Conservation (phyloP, 768 basidiomycete genomes). For the Mycena polygramma region DNA sequence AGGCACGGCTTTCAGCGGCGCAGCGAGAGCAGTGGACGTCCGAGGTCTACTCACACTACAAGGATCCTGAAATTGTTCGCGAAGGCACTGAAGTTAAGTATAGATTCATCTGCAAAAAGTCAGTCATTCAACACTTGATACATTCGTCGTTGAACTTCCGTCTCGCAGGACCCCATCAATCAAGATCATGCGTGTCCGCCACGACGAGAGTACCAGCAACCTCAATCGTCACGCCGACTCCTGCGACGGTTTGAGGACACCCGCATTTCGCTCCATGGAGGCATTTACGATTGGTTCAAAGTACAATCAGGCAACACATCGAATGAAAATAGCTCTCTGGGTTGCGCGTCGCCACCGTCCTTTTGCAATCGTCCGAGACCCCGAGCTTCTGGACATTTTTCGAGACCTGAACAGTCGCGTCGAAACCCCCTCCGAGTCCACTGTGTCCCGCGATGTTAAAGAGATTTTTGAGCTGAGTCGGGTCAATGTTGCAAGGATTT, state of each 20-base stretch:
- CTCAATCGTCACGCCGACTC: background rate
- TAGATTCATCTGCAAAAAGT: slow-evolving; percentile 4
- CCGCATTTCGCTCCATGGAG: background rate
- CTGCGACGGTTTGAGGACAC: background rate
- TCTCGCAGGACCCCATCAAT: background rate
- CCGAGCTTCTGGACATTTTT: slow-evolving; percentile 1
- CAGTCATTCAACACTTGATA: no score
- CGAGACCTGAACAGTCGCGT: slow-evolving; percentile 4
- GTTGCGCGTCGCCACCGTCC: background rate
- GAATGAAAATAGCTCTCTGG: background rate
- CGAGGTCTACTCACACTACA: no score
- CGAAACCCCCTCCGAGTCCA: background rate
- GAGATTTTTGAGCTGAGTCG: slow-evolving; percentile 5
- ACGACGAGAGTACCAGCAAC: slow-evolving; percentile 6
- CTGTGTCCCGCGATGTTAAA: slow-evolving; percentile 3
- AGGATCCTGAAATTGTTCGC: background rate
- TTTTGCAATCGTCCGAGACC: background rate
- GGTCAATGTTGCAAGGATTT: background rate
- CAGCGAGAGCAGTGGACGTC: no score
- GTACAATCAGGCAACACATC: slow-evolving; percentile 1
- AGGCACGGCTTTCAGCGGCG: no score
- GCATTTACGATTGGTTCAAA: background rate
- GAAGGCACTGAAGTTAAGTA: background rate
- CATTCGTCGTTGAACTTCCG: background rate
- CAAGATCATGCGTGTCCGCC: background rate